Conservation (phyloP, 2,329 filamentous ascomycete genomes). For the Fusarium penzigii region DNA sequence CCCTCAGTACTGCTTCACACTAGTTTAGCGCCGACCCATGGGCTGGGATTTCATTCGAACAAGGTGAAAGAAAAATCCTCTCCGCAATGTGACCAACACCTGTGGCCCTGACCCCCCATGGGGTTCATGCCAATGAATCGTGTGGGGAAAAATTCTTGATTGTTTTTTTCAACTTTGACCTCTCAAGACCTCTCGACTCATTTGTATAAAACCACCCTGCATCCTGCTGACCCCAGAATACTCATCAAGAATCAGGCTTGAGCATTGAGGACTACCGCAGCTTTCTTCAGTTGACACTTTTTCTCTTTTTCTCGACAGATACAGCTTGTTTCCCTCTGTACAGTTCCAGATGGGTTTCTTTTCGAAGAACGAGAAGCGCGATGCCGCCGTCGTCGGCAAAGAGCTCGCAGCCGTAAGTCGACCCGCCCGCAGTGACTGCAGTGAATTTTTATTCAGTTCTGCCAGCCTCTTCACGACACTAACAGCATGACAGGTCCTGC, state of each 20-base stretch:
- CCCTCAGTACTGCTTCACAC: neutral
- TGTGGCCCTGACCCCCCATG: neutral
- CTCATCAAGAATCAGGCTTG: neutral
- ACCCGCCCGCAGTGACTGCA: neutral
- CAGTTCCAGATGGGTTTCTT: slow-evolving; percentile 1
- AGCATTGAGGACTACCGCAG: neutral
- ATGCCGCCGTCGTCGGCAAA: slow-evolving; percentile 12
- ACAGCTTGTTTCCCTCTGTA: neutral
- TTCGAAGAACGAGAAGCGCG: slow-evolving; percentile 9
- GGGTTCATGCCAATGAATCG: neutral
- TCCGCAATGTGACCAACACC: neutral
- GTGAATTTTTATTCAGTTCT: neutral
- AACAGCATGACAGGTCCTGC: slow-evolving; percentile 34
- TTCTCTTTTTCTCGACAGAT: neutral
- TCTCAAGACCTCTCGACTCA: too few species aligned
- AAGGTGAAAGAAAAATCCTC: neutral
- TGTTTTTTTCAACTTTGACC: too few species aligned
- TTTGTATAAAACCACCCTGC: neutral
- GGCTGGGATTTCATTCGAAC: neutral
- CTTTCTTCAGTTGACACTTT: too few species aligned
- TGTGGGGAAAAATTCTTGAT: neutral
- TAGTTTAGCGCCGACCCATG: neutral
- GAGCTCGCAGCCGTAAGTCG: slow-evolving; percentile 19
- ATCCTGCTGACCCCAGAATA: neutral
- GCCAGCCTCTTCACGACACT: neutral